phyloP scores from a whole-genome alignment of 2,329 filamentous ascomycete species.

The Talaromyces sp. region DNA sequence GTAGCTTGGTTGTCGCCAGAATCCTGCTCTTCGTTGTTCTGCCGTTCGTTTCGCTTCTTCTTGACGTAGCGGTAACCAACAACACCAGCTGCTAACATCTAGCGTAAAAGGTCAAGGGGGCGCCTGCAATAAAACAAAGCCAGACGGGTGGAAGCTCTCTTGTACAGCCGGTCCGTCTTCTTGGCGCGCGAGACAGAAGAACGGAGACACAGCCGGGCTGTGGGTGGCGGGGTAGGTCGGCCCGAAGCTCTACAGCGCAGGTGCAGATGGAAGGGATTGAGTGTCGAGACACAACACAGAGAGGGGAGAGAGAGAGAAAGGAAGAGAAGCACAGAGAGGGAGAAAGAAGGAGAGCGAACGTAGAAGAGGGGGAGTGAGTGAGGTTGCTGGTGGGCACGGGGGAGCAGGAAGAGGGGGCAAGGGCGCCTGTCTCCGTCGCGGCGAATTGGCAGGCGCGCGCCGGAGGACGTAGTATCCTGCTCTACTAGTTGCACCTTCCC shows the following conservation, averaged over 20 bases:
- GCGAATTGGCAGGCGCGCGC: not conserved
- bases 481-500: too few species aligned
- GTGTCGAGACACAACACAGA: not conserved
- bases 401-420: not conserved
- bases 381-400: not conserved
- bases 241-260: not conserved
- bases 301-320: not conserved
- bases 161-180: not conserved
- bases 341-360: not conserved
- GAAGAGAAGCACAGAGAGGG: not conserved
- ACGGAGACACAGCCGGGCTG: too few species aligned
- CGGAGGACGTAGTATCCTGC: not conserved
- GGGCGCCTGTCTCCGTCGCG: not conserved
- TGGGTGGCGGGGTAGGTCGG: too few species aligned
- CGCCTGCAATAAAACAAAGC: not conserved
- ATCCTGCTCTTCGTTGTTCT: not conserved
- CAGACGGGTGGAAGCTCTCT: not conserved
- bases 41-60: not conserved
- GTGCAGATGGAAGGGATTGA: not conserved
- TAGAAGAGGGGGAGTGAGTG: not conserved
- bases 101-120: not conserved
- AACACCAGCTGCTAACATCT: not conserved
- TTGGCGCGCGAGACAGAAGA: too few species aligned
- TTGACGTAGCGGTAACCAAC: not conserved
- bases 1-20: constrained; percentile 6